Evolutionary conservation across 768 basidiomycete genomes (phyloP).

Genomic region (Mycena leptocephala): DNA sequence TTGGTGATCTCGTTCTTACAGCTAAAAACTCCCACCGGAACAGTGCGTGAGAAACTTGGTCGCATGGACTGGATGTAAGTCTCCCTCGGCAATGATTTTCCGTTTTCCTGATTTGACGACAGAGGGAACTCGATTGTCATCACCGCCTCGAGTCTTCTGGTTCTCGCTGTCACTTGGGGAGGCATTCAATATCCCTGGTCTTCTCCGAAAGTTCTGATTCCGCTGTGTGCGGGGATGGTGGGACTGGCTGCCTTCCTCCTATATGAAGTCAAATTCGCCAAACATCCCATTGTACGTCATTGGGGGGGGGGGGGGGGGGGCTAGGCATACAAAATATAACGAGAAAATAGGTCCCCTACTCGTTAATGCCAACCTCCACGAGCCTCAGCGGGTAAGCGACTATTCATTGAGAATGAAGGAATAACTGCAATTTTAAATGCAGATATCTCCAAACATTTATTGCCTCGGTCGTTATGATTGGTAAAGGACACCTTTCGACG

Average conservation of each 20-base stretch:
- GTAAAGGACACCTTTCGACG: no score
- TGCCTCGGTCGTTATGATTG: no score
- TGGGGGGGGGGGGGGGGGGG: no score
- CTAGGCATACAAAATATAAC: no score
- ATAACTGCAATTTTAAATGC: no score
- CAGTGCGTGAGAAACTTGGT: conserved; percentile 45
- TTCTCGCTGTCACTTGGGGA: conserved; percentile 58
- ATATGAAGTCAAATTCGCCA: conserved; percentile 53
- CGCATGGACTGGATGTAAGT: conserved; percentile 57
- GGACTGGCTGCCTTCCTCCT: conserved; percentile 53
- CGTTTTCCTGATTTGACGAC: neutral
- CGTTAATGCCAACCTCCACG: no score
- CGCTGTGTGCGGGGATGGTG: conserved; percentile 57
- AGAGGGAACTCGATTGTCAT: conserved; percentile 57
- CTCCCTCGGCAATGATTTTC: no score
- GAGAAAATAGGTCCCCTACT: no score
- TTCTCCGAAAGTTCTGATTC: conserved; percentile 54
- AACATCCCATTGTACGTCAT: conserved; percentile 48
- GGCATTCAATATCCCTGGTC: conserved; percentile 60
- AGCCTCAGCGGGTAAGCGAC: no score
- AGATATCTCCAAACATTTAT: no score
- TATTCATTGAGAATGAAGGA: no score
- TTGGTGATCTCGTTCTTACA: conserved; percentile 48
- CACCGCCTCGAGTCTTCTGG: conserved; percentile 45
- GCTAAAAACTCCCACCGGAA: conserved; percentile 51